Base-by-base conservation (phyloP, 2,329 filamentous ascomycete genomes). In the Fusarium sp. region DNA sequence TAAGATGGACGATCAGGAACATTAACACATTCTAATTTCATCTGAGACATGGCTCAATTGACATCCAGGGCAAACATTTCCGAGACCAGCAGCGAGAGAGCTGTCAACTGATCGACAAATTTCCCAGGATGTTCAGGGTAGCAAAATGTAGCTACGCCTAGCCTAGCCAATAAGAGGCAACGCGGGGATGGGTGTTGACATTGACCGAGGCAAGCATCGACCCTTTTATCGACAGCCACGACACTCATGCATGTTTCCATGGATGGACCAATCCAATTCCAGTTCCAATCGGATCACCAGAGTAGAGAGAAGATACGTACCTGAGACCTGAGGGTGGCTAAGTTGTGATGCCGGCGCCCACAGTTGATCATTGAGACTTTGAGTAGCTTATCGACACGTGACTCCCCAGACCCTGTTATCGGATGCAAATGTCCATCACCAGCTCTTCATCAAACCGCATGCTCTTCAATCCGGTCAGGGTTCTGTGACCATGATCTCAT, bases 141-240 rank as follows among this genome's bases (percentile, higher is more conserved):
- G 58, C 41, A 34, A 45, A 45, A 41, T 48, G 63, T 43, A 68
- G 64, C 66, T 48, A 54, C 61, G 20, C 27, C n/a, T 25, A 58
- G 23, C 39, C 35, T 25, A 52, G 37, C 76, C 76, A 78, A 77
- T 77, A 34, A 67, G 32, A 60, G 10, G 30, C 16, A 65, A 72
- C 61, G 75, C 70, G 77, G 77, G 76, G 74, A 64, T 70, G 50
- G 50, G n/a, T 54, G 50, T 54, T 32, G 27, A 54, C 50, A 52
- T 73, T 67, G 60, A 43, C 41, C 58, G 71, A 73, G 69, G 61
- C 54, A 56, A 64, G 54, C 63, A 67, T 58, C 71, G 76, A 80
- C 73, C 85, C 85, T 85, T 83, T 85, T 81, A 84, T 82, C 79
- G 82, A 80, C 80, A 85, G 85, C 85, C 85, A 87, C 85, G 85